A percentile compares a stretch with the other conserved stretches of the same genome.
These are phyloP conservation scores for Aspergillus luchuensis DNA, from an alignment of 2,329 filamentous ascomycete genomes.

Conservation along the genomic window DNA sequence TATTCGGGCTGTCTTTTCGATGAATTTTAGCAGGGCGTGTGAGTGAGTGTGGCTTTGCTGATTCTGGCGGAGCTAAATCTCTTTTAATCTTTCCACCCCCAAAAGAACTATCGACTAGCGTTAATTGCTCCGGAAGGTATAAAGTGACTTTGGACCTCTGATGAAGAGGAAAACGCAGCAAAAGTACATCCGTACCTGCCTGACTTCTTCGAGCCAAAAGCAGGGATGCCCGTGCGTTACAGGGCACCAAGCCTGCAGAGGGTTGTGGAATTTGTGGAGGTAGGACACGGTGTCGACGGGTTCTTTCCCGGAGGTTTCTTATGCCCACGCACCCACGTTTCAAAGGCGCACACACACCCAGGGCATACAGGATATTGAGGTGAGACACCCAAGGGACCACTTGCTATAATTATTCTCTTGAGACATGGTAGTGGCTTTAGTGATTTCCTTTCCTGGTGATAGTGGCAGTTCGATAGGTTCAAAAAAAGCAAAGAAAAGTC, in stretches of 20 bases:
- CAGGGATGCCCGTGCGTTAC: slow-evolving; percentile 8
- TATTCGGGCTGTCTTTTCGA: background rate
- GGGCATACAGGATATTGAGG: slow-evolving; percentile 7
- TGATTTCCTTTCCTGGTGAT: background rate
- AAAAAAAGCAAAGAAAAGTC: background rate
- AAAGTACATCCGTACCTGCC: slow-evolving; percentile 3
- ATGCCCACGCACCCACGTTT: slow-evolving; percentile 6
- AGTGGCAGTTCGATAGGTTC: slow-evolving; percentile 2
- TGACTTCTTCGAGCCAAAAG: slow-evolving; percentile 3
- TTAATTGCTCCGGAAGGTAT: background rate
- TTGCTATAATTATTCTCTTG: slow-evolving; percentile 1
- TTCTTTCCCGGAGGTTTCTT: background rate
- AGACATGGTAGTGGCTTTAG: slow-evolving; percentile 4
- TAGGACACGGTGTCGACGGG: background rate
- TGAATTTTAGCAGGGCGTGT: background rate
- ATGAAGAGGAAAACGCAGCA: background rate
- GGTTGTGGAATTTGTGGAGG: background rate
- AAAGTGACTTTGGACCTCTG: background rate
- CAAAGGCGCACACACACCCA: background rate
- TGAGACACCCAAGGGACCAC: slow-evolving; percentile 9
- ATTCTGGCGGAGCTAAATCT: background rate
- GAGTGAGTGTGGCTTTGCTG: background rate
- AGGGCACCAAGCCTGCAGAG: slow-evolving; percentile 2
- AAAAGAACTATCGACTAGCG: background rate
- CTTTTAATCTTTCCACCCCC: background rate